phyloP scores from a whole-genome alignment of 805 yeast species.

The Ogataea wickerhamii region DNA sequence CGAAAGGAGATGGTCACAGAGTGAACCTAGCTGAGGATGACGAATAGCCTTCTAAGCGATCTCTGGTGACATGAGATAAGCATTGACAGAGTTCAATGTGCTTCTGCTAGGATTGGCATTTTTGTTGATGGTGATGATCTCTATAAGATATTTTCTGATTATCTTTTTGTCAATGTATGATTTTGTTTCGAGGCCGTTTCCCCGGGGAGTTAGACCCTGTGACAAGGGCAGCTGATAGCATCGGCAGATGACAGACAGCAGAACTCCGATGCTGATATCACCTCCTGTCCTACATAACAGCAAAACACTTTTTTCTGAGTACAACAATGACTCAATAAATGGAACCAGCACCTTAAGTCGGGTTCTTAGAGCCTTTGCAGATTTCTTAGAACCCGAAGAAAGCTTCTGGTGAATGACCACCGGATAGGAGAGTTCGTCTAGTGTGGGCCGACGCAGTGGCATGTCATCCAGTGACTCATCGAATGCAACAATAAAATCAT shows the following conservation, averaged over 20 bases:
- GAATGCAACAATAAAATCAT: slow-evolving; percentile 29
- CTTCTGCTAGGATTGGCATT: slow-evolving; percentile 73
- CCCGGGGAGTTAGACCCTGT: background rate
- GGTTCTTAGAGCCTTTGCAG: slow-evolving; percentile 57
- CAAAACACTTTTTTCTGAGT: slow-evolving; percentile 24
- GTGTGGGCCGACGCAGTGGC: background rate
- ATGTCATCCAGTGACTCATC: slow-evolving; percentile 10
- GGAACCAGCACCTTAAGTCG: slow-evolving; percentile 42
- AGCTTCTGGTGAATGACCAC: slow-evolving; percentile 22
- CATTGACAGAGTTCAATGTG: slow-evolving; percentile 68
- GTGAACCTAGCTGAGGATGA: too few species aligned
- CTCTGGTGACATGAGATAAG: slow-evolving; percentile 52
- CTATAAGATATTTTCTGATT: slow-evolving; percentile 49
- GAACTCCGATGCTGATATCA: slow-evolving; percentile 64
- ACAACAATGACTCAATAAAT: slow-evolving; percentile 15
- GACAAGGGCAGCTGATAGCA: slow-evolving; percentile 27
- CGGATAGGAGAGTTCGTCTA: background rate
- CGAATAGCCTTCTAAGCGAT: too few species aligned
- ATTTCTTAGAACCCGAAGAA: slow-evolving; percentile 48
- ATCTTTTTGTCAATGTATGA: slow-evolving; percentile 14
- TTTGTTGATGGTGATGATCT: slow-evolving; percentile 39
- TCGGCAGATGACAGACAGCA: slow-evolving; percentile 48
- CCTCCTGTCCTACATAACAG: slow-evolving; percentile 61
- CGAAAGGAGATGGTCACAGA: too few species aligned
- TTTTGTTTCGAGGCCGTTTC: background rate